Evolutionary conservation across 2,329 filamentous ascomycete genomes (phyloP).

Genomic region (Trichoderma hamatum): DNA sequence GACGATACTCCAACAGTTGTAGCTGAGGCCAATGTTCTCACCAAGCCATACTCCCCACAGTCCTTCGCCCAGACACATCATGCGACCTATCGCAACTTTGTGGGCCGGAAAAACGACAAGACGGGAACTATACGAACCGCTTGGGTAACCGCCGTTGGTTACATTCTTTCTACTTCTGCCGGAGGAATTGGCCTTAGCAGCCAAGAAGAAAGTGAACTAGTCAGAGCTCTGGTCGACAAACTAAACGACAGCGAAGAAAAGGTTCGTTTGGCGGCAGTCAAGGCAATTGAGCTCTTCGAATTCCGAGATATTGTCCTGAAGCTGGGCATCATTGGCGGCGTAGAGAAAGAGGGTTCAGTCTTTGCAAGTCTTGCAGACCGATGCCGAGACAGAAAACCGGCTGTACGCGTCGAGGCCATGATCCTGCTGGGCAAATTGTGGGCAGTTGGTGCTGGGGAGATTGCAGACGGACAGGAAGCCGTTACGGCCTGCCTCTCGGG

Average conservation of each 20-base stretch:
- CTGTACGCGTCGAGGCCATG: slow-evolving; percentile 85
- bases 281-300: slow-evolving; percentile 77
- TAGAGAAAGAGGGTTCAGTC: slow-evolving; percentile 75
- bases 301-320: slow-evolving; percentile 82
- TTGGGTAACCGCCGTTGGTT: slow-evolving; percentile 82
- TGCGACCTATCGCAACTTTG: slow-evolving; percentile 78
- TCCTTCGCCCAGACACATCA: slow-evolving; percentile 85
- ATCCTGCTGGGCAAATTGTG: slow-evolving; percentile 82
- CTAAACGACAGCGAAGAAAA: slow-evolving; percentile 88
- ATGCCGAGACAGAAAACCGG: slow-evolving; percentile 80
- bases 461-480: slow-evolving; percentile 78
- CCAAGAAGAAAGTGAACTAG: slow-evolving; percentile 76
- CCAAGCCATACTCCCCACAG: slow-evolving; percentile 81
- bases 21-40: slow-evolving; percentile 64
- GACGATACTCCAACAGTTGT: slow-evolving; percentile 54
- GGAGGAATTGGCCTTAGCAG: slow-evolving; percentile 85
- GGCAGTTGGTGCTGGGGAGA: slow-evolving; percentile 89
- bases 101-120: slow-evolving; percentile 86
- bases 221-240: slow-evolving; percentile 76
- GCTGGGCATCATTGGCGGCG: slow-evolving; percentile 73
- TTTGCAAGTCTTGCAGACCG: slow-evolving; percentile 82
- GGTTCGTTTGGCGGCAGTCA: slow-evolving; percentile 86
- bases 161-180: slow-evolving; percentile 88
- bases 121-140: slow-evolving; percentile 77
- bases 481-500: slow-evolving; percentile 75